Percentiles rank a stretch among this genome's conserved stretches.
Evolutionary conservation across 495 filamentous ascomycete species (phyloP).

Genomic region (Penicillium alfredii): DNA sequence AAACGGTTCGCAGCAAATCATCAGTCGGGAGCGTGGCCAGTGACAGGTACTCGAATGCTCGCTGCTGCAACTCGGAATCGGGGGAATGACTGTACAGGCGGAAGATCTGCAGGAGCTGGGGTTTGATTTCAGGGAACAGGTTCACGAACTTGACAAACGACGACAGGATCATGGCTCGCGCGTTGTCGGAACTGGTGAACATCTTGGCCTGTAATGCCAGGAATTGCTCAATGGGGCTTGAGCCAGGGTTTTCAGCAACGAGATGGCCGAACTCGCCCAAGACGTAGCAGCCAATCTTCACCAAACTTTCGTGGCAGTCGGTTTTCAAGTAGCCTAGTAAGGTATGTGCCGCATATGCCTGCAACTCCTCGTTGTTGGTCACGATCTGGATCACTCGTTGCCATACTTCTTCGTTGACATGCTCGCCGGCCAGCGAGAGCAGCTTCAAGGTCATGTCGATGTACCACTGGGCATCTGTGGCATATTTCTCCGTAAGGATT

Average conservation of each 20-base stretch:
- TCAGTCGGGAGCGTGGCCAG: constrained; percentile 82
- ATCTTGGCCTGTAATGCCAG: constrained; percentile 89
- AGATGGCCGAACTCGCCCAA: constrained; percentile 96
- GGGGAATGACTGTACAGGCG: constrained; percentile 87
- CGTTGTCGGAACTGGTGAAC: constrained; percentile 78
- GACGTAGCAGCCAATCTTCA: constrained; percentile 95
- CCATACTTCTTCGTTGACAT: constrained; percentile 99
- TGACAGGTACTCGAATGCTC: constrained; percentile 91
- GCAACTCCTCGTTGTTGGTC: constrained; percentile 97
- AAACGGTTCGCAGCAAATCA: constrained; percentile 89
- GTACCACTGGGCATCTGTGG: constrained; percentile 98
- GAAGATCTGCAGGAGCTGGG: constrained; percentile 87
- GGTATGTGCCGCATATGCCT: constrained; percentile 92
- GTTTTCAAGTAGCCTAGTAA: constrained; percentile 84
- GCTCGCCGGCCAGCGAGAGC: constrained; percentile 93
- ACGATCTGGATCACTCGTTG: constrained; percentile 98
- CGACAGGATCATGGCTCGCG: constrained; percentile 88
- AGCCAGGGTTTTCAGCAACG: constrained; percentile 88
- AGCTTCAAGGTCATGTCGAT: constrained; percentile 94
- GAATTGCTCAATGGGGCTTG: constrained; percentile 97
- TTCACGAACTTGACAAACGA: constrained; percentile 98
- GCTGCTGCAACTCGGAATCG: constrained; percentile 91
- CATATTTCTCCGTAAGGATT: constrained; percentile 97
- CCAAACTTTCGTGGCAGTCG: constrained; percentile 92
- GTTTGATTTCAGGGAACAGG: constrained; percentile 97